Percentiles rank a stretch among this genome's conserved stretches.
phyloP scores from a whole-genome alignment of 805 yeast species.

The Sugiyamaella smithiae region DNA sequence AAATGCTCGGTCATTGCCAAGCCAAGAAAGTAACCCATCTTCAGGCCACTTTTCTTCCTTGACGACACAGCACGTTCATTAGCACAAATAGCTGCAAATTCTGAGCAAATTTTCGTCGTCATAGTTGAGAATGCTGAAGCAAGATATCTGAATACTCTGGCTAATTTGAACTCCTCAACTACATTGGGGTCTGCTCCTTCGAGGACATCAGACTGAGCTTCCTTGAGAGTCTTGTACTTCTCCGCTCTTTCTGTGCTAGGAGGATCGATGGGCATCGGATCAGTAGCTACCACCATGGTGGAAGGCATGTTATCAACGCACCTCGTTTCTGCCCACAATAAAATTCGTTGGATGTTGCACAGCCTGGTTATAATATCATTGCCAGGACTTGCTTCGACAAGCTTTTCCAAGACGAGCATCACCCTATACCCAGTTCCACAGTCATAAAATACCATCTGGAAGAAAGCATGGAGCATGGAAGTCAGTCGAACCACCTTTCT shows the following conservation, averaged over 20 bases:
- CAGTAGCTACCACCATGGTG: constrained; percentile 21
- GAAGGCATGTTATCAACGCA: constrained; percentile 15
- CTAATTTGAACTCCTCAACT: constrained; percentile 11
- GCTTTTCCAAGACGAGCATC: constrained; percentile 20
- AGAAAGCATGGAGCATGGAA: constrained; percentile 21
- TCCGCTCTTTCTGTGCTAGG: constrained; percentile 17
- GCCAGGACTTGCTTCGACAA: constrained; percentile 11
- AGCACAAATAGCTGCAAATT: constrained; percentile 21
- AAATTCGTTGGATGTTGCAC: constrained; percentile 28
- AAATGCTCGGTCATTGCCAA: constrained; percentile 22
- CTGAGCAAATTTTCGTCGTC: constrained; percentile 20
- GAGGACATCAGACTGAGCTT: constrained; percentile 21
- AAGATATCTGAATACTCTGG: constrained; percentile 21
- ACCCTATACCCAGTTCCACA: constrained; percentile 28
- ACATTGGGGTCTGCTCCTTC: constrained; percentile 7
- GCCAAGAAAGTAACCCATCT: constrained; percentile 29
- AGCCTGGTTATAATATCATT: constrained; percentile 22
- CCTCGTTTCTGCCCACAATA: constrained; percentile 29
- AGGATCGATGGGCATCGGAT: constrained; percentile 17
- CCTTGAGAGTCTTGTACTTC: constrained; percentile 19
- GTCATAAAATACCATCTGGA: constrained; percentile 25
- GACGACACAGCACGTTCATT: constrained; percentile 21
- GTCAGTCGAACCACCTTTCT: constrained; percentile 15
- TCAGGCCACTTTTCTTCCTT: constrained; percentile 28
- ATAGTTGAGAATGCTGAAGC: constrained; percentile 14